Conservation (phyloP, 305 asterid species). For the Solanum hybrid region DNA sequence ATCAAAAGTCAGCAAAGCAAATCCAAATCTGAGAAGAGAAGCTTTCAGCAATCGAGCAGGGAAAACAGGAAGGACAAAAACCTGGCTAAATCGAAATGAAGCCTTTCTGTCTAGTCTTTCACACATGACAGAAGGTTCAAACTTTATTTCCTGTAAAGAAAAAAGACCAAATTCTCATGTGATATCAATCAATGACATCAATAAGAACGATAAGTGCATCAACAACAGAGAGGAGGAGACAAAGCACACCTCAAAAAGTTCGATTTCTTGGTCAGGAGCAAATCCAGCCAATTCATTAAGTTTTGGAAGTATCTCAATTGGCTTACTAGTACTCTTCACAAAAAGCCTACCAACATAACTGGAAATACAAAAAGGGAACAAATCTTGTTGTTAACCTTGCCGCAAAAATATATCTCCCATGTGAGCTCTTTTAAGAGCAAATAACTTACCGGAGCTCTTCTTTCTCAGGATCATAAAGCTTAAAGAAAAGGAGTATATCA, state of each 20-base stretch:
- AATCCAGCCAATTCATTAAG: constrained; percentile 87
- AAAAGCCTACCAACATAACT: constrained; percentile 86
- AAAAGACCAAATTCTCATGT: not conserved
- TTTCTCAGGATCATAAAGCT: constrained; percentile 78
- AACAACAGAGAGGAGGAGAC: not conserved
- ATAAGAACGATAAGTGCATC: not conserved
- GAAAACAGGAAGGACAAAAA: constrained; percentile 9
- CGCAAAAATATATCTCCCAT: not conserved
- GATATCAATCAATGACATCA: not conserved
- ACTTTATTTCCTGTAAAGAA: constrained; percentile 64
- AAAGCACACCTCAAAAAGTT: constrained; percentile 72
- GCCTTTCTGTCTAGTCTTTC: constrained; percentile 73
- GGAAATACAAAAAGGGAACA: constrained; percentile 15
- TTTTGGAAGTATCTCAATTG: constrained; percentile 55
- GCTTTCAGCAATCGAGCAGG: not conserved
- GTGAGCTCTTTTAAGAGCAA: not conserved
- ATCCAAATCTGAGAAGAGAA: constrained; percentile 3
- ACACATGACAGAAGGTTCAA: constrained; percentile 93
- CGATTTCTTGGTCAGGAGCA: constrained; percentile 81
- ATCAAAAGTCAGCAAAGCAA: not conserved
- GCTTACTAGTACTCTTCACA: constrained; percentile 67
- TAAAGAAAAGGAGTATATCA: constrained; percentile 84
- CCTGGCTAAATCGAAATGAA: constrained; percentile 79
- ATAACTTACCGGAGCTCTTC: constrained; percentile 75
- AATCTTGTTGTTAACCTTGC: not conserved